phyloP scores from a whole-genome alignment of 768 basidiomycete species.

The Leccinum variicolor region DNA sequence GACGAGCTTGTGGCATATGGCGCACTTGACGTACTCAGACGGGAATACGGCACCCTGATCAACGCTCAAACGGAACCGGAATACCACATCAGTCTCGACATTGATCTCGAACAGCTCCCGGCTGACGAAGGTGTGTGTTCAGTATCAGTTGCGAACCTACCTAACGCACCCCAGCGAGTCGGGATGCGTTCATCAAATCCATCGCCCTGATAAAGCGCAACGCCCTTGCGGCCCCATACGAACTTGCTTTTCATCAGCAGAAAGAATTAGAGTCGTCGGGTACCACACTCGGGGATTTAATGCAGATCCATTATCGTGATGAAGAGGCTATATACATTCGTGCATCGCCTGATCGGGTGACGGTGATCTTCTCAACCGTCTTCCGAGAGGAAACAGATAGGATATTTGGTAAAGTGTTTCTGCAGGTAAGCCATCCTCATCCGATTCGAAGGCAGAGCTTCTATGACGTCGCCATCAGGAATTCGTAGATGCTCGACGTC shows the following conservation, averaged over 20 bases:
- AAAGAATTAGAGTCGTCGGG: slow-evolving; percentile 77
- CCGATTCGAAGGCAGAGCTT: not conserved
- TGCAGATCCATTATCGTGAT: slow-evolving; percentile 92
- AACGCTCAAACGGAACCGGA: slow-evolving; percentile 72
- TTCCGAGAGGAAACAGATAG: slow-evolving; percentile 98
- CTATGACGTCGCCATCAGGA: slow-evolving; percentile 50
- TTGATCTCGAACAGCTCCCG: slow-evolving; percentile 87
- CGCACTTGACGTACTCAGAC: slow-evolving; percentile 69
- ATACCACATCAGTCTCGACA: slow-evolving; percentile 82
- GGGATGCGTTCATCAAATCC: slow-evolving; percentile 76
- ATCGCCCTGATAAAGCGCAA: slow-evolving; percentile 88
- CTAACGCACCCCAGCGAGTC: slow-evolving; percentile 54
- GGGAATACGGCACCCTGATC: slow-evolving; percentile 80
- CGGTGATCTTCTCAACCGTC: slow-evolving; percentile 94
- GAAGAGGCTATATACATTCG: slow-evolving; percentile 97
- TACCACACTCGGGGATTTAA: slow-evolving; percentile 71
- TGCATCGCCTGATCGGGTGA: slow-evolving; percentile 92
- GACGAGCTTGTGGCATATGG: slow-evolving; percentile 87
- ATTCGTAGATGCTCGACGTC: slow-evolving; percentile 97
- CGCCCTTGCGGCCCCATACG: slow-evolving; percentile 92
- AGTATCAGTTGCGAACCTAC: not conserved
- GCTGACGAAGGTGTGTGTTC: slow-evolving; percentile 63
- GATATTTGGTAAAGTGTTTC: slow-evolving; percentile 96
- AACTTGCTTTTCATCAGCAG: slow-evolving; percentile 80
- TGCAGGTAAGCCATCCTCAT: slow-evolving; percentile 62